Percentiles rank a stretch among this genome's conserved stretches.
Conservation (phyloP, 257 asterid genomes). For the Forsythia suspensa region DNA sequence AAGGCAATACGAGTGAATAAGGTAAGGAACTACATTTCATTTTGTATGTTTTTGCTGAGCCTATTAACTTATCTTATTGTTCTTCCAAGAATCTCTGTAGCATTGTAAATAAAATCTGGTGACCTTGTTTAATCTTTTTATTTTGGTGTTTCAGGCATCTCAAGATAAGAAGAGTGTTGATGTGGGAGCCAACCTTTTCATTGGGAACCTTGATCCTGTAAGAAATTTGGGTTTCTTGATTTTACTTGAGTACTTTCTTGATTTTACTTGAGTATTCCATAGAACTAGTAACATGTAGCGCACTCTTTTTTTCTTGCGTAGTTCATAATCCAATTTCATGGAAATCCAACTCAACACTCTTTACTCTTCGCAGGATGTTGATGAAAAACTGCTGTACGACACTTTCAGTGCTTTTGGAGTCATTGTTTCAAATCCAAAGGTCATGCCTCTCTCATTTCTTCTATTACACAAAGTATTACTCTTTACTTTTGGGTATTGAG, state of each 20-base stretch:
- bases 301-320: background rate
- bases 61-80: constrained; percentile 3
- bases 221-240: constrained; percentile 29
- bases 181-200: constrained; percentile 95
- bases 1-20: constrained; percentile 90
- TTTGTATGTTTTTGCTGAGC: background rate
- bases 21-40: constrained; percentile 40
- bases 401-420: constrained; percentile 96
- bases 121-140: background rate
- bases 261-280: background rate
- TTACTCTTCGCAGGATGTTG: constrained; percentile 77
- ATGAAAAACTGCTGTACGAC: constrained; percentile 93
- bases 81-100: background rate
- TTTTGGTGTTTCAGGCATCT: constrained; percentile 63
- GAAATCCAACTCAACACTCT: constrained; percentile 2
- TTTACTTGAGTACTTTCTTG: background rate
- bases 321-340: background rate
- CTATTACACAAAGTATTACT: background rate
- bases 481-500: background rate
- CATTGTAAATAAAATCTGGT: background rate
- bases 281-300: background rate
- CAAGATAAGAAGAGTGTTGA: constrained; percentile 96
- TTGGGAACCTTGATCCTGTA: constrained; percentile 98
- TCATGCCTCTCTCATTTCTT: constrained; percentile 22
- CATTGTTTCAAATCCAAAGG: constrained; percentile 96